Evolutionary conservation across 768 basidiomycete species (phyloP), one percentile per base, ranked within the genome.

Genomic region (Boletus fagicola): DNA sequence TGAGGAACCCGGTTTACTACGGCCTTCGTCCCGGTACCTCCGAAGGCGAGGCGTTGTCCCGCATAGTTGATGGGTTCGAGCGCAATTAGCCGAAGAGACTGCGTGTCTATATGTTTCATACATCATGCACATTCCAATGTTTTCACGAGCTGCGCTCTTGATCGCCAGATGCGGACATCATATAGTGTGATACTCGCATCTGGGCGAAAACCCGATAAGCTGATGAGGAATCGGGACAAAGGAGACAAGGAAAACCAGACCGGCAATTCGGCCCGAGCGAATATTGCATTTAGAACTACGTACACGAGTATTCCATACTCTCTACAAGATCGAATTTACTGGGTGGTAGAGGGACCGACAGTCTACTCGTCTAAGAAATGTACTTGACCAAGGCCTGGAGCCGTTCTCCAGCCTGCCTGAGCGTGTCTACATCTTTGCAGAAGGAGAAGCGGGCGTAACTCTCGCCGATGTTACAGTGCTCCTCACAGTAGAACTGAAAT

Each of bases 401-500:
- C n/a, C 92, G 83, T 66, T 90, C 87, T 24, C 85, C 87, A n/a
- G 97, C 97, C 22, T 75, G 77, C 58, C 77, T 81, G 16, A 99
- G 80, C 0, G 93, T 96, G 42, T 91, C 92, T 20, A 85, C 61
- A 65, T 98, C 96, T 70, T 99, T 99, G 80, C 97, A 98, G 78
- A 97, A 94, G 1, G 94, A 88, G 70, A 98, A 98, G 54, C 93
- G 83, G 22, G 83, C 86, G 68, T 87, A 96, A 47, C 78, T 86
- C 72, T 96, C 94, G 28, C 95, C 95, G 53, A 97, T 92, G 56
- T 74, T 73, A 28, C 85, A 80, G 68, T 98, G 95, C 55, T 92
- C 90, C 62, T 86, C 80, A 67, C 92, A 94, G 75, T 96, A 98
- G 75, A 98, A 98, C 92, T 95, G 57, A 36, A 30, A 58, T 40